Conservation (phyloP, 768 basidiomycete genomes). For the Lyophyllum atratum region DNA sequence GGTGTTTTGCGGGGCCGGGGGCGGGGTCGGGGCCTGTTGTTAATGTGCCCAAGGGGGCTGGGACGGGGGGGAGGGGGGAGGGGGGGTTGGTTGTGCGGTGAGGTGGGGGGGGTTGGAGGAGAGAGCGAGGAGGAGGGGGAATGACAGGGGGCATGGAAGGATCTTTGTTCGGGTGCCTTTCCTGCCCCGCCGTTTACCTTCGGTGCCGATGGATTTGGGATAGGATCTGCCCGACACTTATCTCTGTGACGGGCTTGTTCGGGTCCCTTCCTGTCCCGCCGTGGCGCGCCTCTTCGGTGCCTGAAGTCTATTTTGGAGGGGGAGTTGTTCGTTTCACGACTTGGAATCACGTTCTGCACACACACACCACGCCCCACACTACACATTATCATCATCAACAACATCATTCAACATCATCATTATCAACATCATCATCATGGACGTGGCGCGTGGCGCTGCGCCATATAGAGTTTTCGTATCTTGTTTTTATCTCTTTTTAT, state of each 20-base stretch:
- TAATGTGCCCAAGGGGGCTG: not conserved
- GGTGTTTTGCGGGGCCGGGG: slow-evolving; percentile 10
- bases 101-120: not conserved
- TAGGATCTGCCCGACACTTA: not conserved
- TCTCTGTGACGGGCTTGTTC: not conserved
- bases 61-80: not conserved
- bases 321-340: no score
- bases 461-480: not conserved
- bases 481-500: not conserved
- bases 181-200: no score
- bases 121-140: not conserved
- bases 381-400: not conserved
- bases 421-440: not conserved
- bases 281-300: not conserved
- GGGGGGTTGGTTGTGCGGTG: not conserved
- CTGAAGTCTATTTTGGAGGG: not conserved
- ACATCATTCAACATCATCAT: not conserved
- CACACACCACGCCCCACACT: not conserved
- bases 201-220: no score
- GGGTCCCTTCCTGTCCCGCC: not conserved
- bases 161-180: no score
- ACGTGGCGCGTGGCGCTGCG: no score
- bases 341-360: no score
- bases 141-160: not conserved
- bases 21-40: not conserved